Evolutionary conservation across 768 basidiomycete genomes (phyloP).

Genomic region (Saitozyma podzolica): DNA sequence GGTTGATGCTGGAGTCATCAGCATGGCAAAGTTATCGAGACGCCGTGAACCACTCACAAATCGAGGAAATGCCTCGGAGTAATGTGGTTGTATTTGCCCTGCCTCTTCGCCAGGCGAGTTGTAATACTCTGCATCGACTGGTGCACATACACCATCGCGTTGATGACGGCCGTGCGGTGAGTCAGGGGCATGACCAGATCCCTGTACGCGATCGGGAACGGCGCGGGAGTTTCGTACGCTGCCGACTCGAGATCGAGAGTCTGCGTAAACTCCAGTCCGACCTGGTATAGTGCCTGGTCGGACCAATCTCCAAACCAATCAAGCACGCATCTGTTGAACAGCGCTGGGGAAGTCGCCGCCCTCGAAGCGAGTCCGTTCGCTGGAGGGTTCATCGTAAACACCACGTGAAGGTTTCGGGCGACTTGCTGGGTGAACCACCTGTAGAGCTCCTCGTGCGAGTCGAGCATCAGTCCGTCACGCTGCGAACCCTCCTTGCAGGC

Average conservation of each 20-base stretch:
- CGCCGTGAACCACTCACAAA: constrained; percentile 66
- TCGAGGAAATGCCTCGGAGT: constrained; percentile 98
- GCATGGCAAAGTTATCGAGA: background rate
- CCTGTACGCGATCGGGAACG: constrained; percentile 88
- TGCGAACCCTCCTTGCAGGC: constrained; percentile 99
- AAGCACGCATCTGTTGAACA: constrained; percentile 93
- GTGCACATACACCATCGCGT: constrained; percentile 90
- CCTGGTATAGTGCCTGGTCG: constrained; percentile 96
- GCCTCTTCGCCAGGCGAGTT: constrained; percentile 79
- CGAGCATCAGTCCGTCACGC: constrained; percentile 94
- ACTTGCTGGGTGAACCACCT: constrained; percentile 99
- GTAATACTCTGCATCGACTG: constrained; percentile 86
- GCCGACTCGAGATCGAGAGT: constrained; percentile 87
- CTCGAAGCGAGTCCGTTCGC: constrained; percentile 92
- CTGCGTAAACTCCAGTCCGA: constrained; percentile 93
- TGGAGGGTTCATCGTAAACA: constrained; percentile 99
- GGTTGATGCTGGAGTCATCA: constrained; percentile 71
- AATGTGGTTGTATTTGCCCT: constrained; percentile 94
- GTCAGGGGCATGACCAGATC: constrained; percentile 79
- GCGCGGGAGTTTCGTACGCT: constrained; percentile 71
- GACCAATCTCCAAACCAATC: constrained; percentile 99
- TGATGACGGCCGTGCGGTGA: constrained; percentile 87
- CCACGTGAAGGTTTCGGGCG: constrained; percentile 95
- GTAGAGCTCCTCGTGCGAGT: constrained; percentile 96
- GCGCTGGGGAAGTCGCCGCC: constrained; percentile 93